Evolutionary conservation across 1,284 basidiomycete species (phyloP).

Genomic region (Cutaneotrichosporon cavernicola): DNA sequence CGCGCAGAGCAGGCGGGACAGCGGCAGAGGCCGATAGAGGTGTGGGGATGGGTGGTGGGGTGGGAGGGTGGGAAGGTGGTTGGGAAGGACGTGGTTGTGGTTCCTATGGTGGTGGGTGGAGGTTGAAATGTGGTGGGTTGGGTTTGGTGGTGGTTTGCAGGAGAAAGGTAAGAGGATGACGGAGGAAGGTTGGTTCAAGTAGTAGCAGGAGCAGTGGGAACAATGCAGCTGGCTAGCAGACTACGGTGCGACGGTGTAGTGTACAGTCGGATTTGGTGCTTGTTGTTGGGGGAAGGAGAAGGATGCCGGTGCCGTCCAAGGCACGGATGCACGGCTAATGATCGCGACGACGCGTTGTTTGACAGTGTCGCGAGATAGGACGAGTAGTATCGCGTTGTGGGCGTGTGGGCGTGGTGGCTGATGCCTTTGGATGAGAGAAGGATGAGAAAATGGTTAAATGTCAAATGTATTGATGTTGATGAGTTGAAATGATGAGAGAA

Average conservation of each 20-base stretch:
- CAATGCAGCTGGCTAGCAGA: neutral
- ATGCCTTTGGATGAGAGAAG: slow-evolving; percentile 1
- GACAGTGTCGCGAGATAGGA: neutral
- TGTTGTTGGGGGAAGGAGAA: neutral
- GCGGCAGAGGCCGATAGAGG: slow-evolving; percentile 1
- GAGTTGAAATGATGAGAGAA: slow-evolving; percentile 1
- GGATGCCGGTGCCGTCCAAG: neutral
- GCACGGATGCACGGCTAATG: neutral
- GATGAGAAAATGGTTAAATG: neutral
- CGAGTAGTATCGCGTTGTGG: neutral
- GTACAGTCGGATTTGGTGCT: neutral
- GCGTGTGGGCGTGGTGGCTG: neutral
- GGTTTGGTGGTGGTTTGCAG: neutral
- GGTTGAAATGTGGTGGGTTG: neutral
- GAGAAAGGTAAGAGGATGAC: neutral
- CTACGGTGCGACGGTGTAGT: neutral
- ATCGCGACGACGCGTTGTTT: neutral
- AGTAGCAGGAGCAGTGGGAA: neutral
- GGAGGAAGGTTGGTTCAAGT: too few species aligned
- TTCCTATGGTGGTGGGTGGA: neutral
- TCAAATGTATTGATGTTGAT: neutral
- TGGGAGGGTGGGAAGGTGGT: neutral
- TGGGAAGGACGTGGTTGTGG: neutral
- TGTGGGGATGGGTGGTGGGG: neutral
- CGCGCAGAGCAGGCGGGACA: slow-evolving; percentile 2